Percentiles rank a stretch among this genome's conserved stretches.
These are phyloP conservation scores for Poa annua DNA, from an alignment of 176 grass and related monocot species.

Conservation along the genomic window DNA sequence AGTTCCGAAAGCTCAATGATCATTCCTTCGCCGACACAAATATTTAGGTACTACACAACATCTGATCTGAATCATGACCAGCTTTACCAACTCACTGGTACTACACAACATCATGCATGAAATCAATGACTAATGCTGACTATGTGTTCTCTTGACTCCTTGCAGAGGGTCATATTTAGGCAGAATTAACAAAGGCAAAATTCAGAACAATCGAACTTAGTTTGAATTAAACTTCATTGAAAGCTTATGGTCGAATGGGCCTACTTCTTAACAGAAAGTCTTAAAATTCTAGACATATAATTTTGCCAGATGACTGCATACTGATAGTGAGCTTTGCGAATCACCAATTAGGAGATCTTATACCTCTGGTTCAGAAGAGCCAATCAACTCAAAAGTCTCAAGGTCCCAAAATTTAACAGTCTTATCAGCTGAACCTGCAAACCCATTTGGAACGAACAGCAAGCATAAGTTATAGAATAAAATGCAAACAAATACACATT, in stretches of 20 bases:
- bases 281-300: slow-evolving; percentile 14
- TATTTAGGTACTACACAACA: slow-evolving; percentile 1
- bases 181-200: slow-evolving; percentile 7
- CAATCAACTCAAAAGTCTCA: slow-evolving; percentile 93
- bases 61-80: slow-evolving; percentile 23
- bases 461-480: slow-evolving; percentile 43
- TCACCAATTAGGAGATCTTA: slow-evolving; percentile 31
- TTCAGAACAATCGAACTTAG: slow-evolving; percentile 19
- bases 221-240: slow-evolving; percentile 23
- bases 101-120: slow-evolving; percentile 5
- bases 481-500: background rate
- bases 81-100: slow-evolving; percentile 17
- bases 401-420: slow-evolving; percentile 97
- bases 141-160: slow-evolving; percentile 20
- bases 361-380: slow-evolving; percentile 91
- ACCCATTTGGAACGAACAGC: slow-evolving; percentile 42
- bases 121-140: slow-evolving; percentile 4
- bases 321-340: slow-evolving; percentile 31
- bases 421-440: slow-evolving; percentile 81
- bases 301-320: slow-evolving; percentile 16
- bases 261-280: background rate
- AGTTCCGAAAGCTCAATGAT: slow-evolving; percentile 5
- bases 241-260: slow-evolving; percentile 7
- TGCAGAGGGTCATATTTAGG: background rate
- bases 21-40: background rate